Conservation (phyloP, 2,329 filamentous ascomycete species). For the Plenodomus tracheiphilus region DNA sequence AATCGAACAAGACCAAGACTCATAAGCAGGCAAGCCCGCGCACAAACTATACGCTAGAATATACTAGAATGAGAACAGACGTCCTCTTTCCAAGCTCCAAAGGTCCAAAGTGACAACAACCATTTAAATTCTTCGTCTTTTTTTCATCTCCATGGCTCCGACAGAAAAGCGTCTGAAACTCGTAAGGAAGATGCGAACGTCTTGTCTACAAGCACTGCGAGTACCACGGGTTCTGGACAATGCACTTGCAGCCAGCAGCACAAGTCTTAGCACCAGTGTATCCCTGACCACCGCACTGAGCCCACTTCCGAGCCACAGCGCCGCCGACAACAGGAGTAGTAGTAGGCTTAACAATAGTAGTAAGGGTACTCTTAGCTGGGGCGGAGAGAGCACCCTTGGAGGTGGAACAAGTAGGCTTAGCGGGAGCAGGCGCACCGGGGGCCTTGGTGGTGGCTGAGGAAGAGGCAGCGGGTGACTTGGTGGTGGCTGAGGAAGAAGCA, state of each 20-base stretch:
- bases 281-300: constrained; percentile 52
- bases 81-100: too few relatives aligned
- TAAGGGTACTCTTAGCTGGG: constrained; percentile 22
- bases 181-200: too few relatives aligned
- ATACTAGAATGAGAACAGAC: too few relatives aligned
- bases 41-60: constrained; percentile 9
- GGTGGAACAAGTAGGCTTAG: too few relatives aligned
- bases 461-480: constrained; percentile 8
- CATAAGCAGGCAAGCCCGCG: constrained; percentile 11
- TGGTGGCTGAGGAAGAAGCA: constrained; percentile 5
- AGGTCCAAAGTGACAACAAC: too few relatives aligned
- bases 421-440: constrained; percentile 7
- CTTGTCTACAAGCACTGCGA: constrained; percentile 47
- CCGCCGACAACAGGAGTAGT: constrained; percentile 15
- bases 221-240: constrained; percentile 51
- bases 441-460: constrained; percentile 6
- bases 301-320: constrained; percentile 38
- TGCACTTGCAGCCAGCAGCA: constrained; percentile 46
- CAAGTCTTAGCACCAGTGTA: constrained; percentile 49
- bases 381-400: constrained; percentile 5
- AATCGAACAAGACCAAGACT: constrained; percentile 13
- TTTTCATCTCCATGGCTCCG: not conserved
- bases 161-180: constrained; percentile 2
- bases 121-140: not conserved
- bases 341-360: constrained; percentile 23